Evolutionary conservation across 176 grass and related monocot species (phyloP).

Genomic region (Lolium perenne): DNA sequence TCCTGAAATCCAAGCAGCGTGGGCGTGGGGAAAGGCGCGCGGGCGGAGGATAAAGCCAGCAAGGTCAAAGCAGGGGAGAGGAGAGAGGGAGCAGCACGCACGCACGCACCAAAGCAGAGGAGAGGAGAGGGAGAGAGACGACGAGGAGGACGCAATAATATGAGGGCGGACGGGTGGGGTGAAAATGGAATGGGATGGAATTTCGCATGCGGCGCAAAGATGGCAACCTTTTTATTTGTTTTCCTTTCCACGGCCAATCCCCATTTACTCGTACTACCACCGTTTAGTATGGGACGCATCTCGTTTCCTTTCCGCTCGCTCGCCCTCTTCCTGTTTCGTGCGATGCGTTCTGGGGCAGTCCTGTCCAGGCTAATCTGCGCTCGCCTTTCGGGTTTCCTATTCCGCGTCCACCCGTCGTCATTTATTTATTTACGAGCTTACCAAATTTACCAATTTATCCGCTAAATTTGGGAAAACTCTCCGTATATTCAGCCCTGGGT

Average conservation of each 20-base stretch:
- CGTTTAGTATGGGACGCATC: neutral
- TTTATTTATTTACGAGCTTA: neutral
- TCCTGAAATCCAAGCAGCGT: constrained; percentile 54
- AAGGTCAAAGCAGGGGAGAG: constrained; percentile 44
- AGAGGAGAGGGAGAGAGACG: neutral
- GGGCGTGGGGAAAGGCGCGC: constrained; percentile 35
- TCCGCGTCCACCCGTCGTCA: neutral
- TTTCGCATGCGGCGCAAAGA: constrained; percentile 47
- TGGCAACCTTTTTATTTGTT: constrained; percentile 43
- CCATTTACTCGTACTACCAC: constrained; percentile 47
- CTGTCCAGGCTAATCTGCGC: neutral
- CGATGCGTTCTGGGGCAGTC: neutral
- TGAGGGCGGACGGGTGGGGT: neutral
- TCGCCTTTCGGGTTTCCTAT: constrained; percentile 25
- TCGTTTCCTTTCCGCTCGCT: neutral
- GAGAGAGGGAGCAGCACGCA: constrained; percentile 2
- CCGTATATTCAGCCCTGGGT: neutral
- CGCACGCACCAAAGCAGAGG: constrained; percentile 8
- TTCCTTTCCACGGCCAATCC: constrained; percentile 41
- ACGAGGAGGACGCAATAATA: constrained; percentile 31
- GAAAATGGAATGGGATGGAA: neutral
- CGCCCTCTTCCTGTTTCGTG: neutral
- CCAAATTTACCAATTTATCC: neutral
- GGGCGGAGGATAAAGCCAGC: constrained; percentile 27
- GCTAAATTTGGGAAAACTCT: neutral